Base-by-base conservation (phyloP, 305 asterid species). In the Caryopteris hybrid region DNA sequence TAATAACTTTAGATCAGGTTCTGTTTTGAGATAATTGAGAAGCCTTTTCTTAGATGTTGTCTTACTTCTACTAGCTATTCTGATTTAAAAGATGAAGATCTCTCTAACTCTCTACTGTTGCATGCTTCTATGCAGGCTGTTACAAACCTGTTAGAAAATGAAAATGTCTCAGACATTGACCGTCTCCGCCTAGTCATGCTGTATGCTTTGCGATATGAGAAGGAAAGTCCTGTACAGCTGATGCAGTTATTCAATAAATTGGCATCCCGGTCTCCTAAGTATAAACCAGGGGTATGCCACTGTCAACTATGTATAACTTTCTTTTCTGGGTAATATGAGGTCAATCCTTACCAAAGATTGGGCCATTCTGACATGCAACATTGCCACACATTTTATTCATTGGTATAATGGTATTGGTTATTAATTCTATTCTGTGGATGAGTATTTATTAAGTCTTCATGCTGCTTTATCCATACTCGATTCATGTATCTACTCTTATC, bases 141-240 rank as follows among this genome's bases (percentile, higher is more conserved):
- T 71, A 95, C 96, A 18, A 86, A 86, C 79, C 87, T 91, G 67
- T 69, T 95, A 70, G 92, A 89, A 43, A 74, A 91, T 71, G 98
- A 89, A 48, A 82, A 72, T 68, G 76, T 95, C 66, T 89, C 99
- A 8, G 98, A 95, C 73, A 76, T 95, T 74, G 99, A 91, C 78
- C 89, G 95, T 42, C 79, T 95, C 67, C 98, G 99, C 71, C 80
- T 95, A 27, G 99, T 95, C 66, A 95, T 91, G 97, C 78, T 95
- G 74, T 95, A 95, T 72, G 96, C 98, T 50, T 71, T 95, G 82
- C 96, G 99, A 58, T 95, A 95, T 77, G 99, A 95, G 84, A 95
- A 91, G 79, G 99, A 95, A 38, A 89, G 96, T 72, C 95, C 97
- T 5, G 97, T 89, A 78, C 99, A 94, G 85, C 86, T 91, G 78